Evolutionary conservation across 2,329 filamentous ascomycete genomes (phyloP).

Genomic region (Trichoderma oligosporum): DNA sequence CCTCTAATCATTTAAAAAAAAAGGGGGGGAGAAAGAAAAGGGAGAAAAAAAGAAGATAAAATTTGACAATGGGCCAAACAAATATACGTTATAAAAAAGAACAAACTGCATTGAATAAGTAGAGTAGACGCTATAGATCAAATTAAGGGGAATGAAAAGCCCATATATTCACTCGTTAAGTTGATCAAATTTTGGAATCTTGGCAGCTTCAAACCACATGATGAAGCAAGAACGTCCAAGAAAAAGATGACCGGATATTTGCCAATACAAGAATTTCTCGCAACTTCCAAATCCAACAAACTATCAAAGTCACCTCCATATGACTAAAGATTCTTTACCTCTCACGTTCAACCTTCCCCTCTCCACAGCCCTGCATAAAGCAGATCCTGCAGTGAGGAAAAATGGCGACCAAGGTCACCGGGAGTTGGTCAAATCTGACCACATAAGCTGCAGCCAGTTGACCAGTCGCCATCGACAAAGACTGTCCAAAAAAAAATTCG

Average conservation of each 20-base stretch:
- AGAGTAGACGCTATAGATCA: neutral
- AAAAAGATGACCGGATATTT: neutral
- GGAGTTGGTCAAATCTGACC: constrained; percentile 8
- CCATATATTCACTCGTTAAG: neutral
- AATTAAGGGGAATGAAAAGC: neutral
- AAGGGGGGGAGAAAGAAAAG: neutral
- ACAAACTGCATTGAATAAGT: neutral
- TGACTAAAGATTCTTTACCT: neutral
- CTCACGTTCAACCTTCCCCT: constrained; percentile 32
- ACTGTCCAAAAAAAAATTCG: neutral
- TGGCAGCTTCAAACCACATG: neutral
- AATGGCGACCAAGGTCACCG: constrained; percentile 27
- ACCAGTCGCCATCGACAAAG: neutral
- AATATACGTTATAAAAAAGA: neutral
- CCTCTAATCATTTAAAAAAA: neutral
- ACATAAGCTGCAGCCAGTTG: neutral
- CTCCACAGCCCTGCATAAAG: constrained; percentile 48
- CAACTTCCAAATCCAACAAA: neutral
- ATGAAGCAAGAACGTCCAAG: neutral
- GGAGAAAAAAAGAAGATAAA: neutral
- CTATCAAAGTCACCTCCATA: neutral
- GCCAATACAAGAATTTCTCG: neutral
- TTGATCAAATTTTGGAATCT: neutral
- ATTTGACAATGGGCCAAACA: neutral
- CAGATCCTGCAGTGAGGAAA: constrained; percentile 53